Conservation (phyloP, 345 rosid species). For the Eucalyptus guilfoylei region DNA sequence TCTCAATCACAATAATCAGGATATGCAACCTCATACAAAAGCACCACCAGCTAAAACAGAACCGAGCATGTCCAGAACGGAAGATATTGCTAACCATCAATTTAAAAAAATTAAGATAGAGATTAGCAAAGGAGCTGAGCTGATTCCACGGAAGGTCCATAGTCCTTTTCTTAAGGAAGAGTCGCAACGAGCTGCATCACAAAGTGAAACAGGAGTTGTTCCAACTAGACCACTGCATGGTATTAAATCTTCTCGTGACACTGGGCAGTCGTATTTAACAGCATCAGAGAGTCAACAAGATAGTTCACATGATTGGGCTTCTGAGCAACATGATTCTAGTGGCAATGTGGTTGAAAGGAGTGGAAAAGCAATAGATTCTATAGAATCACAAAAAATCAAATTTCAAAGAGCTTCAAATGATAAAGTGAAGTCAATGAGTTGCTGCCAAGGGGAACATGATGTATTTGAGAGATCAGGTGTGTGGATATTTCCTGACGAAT, state of each 20-base stretch:
- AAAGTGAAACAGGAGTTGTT: background rate
- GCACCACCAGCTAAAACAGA: conserved; percentile 16
- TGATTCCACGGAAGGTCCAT: background rate
- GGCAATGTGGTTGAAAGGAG: background rate
- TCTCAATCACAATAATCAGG: conserved; percentile 13
- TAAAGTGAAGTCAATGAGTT: background rate
- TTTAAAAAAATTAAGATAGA: background rate
- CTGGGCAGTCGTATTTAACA: background rate
- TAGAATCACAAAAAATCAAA: conserved; percentile 3
- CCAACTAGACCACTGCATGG: background rate
- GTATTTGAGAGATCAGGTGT: conserved; percentile 18
- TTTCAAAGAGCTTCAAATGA: conserved; percentile 1
- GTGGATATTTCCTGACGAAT: conserved; percentile 69
- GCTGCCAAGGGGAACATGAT: background rate
- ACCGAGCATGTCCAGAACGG: conserved; percentile 5
- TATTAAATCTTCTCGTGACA: background rate
- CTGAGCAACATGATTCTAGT: conserved; percentile 8
- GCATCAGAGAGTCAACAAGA: background rate
- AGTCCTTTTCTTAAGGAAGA: background rate
- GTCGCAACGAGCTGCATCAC: background rate
- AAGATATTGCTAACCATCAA: conserved; percentile 2
- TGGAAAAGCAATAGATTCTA: conserved; percentile 1
- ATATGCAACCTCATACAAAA: conserved; percentile 19
- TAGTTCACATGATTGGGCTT: conserved; percentile 1
- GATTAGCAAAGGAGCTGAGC: background rate